Evolutionary conservation across 1,139 yeast genomes (phyloP).

Genomic region (Sugiyamaella pinicola): DNA sequence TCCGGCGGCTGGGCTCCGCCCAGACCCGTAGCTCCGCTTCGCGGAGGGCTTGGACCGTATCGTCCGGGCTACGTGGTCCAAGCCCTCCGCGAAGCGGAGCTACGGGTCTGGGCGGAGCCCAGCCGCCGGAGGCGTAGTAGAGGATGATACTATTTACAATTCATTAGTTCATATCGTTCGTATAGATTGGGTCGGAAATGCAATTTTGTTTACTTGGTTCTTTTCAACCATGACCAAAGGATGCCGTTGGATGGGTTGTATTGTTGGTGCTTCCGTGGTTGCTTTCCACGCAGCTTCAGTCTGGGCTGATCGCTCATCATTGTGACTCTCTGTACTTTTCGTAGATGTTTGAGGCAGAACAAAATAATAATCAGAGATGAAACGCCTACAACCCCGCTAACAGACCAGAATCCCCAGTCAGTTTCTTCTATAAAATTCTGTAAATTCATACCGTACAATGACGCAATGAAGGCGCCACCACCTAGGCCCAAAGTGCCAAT

Average conservation of each 20-base stretch:
- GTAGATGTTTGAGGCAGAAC: conserved; percentile 50
- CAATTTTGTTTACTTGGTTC: conserved; percentile 13
- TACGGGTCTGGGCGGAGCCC: too few species aligned
- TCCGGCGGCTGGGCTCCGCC: too few species aligned
- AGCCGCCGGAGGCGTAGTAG: too few species aligned
- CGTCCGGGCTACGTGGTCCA: too few species aligned
- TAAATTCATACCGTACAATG: conserved; percentile 95
- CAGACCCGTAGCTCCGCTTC: too few species aligned
- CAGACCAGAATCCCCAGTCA: conserved; percentile 62
- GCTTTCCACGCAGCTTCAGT: conserved; percentile 12
- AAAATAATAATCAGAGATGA: conserved; percentile 46
- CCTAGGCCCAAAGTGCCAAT: conserved; percentile 87
- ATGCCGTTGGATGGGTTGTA: conserved; percentile 6
- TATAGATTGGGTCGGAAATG: background rate
- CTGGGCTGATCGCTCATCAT: conserved; percentile 50
- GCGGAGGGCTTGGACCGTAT: too few species aligned
- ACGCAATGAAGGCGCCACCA: conserved; percentile 80
- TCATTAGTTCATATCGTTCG: conserved; percentile 13
- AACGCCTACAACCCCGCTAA: conserved; percentile 52
- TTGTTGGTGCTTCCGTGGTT: conserved; percentile 5
- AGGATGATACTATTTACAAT: conserved; percentile 1
- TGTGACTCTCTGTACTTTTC: conserved; percentile 63
- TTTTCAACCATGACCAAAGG: conserved; percentile 22
- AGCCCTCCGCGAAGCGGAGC: too few species aligned
- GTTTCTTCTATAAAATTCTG: conserved; percentile 88